Base-by-base conservation (phyloP, 257 asterid species). In the Scutellaria baicalensis region DNA sequence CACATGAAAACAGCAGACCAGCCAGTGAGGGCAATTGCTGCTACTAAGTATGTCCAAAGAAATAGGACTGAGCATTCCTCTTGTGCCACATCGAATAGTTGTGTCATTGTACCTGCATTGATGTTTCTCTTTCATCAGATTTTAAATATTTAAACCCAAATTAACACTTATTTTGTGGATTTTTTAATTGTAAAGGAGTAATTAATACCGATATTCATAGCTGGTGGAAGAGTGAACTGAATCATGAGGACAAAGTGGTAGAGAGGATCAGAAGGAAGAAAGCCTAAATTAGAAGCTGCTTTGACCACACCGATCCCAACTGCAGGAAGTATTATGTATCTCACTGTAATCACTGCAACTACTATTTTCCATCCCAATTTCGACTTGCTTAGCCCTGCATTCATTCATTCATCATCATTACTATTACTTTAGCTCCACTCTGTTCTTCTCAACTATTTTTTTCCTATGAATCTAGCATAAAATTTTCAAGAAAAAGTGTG, bases 1-100 rank as follows among this genome's bases (percentile, higher is more conserved):
- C 96, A 94, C 97, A 94, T 86, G 93, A 84, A 94, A 17, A 94
- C 68, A 13, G 92, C 83, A 11, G 97, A 94, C 99, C 99, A 94
- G 0, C 78, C 79, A 6, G 99, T 89, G 65, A 94, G 88, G 20
- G 96, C 84, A 48, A 89, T 23, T 6, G 90, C 93, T 21, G 97
- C 96, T 52, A 78, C 84, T 36, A 91, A 36, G 76, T 94, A 94
- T 7, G 96, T 89, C 99, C 99, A 94, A 6, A 94, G 78, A 73
- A 91, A 76, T 23, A 94, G 76, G 61, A 94, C 83, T 1, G 99
- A 85, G 70, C 96, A 89, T 72, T 94, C 99, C 51, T 88, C 97
- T 76, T 94, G 90, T 21, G 96, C 99, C 35, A 94, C 97, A 55
- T 88, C 95, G 74, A 89, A 81, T 2, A 94, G 80, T 23, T 94